Conservation (phyloP, 805 yeast genomes). For the Nakazawaea laoshanensis region DNA sequence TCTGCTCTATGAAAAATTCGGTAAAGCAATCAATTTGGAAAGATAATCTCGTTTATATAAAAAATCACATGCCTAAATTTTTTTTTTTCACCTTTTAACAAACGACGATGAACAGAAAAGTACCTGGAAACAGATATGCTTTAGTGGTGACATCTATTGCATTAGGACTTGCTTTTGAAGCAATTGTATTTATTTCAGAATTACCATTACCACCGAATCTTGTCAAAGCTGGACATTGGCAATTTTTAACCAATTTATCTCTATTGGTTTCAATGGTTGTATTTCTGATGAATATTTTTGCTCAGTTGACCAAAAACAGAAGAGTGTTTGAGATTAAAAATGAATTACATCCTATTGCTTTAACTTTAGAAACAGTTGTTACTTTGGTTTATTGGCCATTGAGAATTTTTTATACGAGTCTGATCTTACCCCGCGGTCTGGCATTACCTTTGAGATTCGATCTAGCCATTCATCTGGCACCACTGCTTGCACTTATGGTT, state of each 20-base stretch:
- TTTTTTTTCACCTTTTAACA: background rate
- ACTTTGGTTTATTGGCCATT: conserved; percentile 65
- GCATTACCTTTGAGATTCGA: conserved; percentile 40
- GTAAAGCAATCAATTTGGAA: conserved; percentile 81
- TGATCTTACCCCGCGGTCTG: conserved; percentile 32
- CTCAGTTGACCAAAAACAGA: conserved; percentile 22
- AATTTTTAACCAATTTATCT: conserved; percentile 65
- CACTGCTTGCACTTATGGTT: conserved; percentile 38
- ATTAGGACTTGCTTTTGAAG: conserved; percentile 3
- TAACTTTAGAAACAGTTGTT: conserved; percentile 54
- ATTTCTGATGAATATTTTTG: conserved; percentile 27
- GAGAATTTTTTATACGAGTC: conserved; percentile 37
- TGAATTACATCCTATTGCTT: conserved; percentile 41
- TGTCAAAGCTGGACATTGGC: conserved; percentile 55
- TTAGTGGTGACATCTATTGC: conserved; percentile 1
- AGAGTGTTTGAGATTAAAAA: conserved; percentile 26
- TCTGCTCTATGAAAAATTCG: conserved; percentile 80
- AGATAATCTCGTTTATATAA: conserved; percentile 20
- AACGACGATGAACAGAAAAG: conserved; percentile 1
- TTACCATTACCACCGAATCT: conserved; percentile 39
- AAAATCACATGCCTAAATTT: background rate
- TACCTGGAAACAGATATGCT: conserved; percentile 4
- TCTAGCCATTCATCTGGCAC: conserved; percentile 51
- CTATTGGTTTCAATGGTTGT: conserved; percentile 37
- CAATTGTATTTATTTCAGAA: conserved; percentile 3